phyloP scores from a whole-genome alignment of 352 stramenopile genomes.

The Thalassiosira livingstoniorum region DNA sequence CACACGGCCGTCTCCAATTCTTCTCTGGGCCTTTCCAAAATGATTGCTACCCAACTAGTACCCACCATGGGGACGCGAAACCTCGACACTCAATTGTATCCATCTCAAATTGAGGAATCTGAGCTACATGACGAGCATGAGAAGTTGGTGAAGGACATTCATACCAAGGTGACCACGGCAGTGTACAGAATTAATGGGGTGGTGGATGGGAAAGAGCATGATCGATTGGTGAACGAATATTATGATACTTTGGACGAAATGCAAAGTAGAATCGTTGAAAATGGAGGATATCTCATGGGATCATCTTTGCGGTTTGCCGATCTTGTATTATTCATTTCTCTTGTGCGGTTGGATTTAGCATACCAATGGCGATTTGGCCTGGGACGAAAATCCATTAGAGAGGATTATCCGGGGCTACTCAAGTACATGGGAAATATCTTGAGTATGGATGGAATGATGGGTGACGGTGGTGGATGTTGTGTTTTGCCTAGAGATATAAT shows the following conservation, averaged over 20 bases:
- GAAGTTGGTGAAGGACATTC: conserved; percentile 16
- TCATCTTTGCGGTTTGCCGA: conserved; percentile 10
- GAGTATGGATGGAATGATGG: conserved; percentile 18
- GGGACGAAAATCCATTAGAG: conserved; percentile 12
- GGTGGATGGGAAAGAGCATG: conserved; percentile 21
- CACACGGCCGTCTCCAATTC: conserved; percentile 25
- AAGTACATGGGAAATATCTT: conserved; percentile 27
- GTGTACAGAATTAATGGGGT: conserved; percentile 32
- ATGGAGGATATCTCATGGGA: conserved; percentile 31
- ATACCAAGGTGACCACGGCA: conserved; percentile 30
- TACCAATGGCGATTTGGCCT: conserved; percentile 34
- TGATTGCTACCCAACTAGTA: conserved; percentile 31
- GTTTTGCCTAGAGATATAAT: conserved; percentile 34
- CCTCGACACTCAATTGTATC: conserved; percentile 14
- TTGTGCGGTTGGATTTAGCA: conserved; percentile 23
- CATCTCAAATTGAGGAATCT: neutral
- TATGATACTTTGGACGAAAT: conserved; percentile 10
- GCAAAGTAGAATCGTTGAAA: conserved; percentile 9
- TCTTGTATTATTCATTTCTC: conserved; percentile 19
- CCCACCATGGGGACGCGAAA: conserved; percentile 32
- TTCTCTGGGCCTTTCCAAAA: conserved; percentile 16
- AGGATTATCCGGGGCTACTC: conserved; percentile 17
- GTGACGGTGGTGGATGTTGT: no score
- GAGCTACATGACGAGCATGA: conserved; percentile 5
- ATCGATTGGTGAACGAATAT: conserved; percentile 29